These are phyloP conservation scores for Syzygium oleosum DNA, from an alignment of 345 rosid genomes.

Conservation along the genomic window DNA sequence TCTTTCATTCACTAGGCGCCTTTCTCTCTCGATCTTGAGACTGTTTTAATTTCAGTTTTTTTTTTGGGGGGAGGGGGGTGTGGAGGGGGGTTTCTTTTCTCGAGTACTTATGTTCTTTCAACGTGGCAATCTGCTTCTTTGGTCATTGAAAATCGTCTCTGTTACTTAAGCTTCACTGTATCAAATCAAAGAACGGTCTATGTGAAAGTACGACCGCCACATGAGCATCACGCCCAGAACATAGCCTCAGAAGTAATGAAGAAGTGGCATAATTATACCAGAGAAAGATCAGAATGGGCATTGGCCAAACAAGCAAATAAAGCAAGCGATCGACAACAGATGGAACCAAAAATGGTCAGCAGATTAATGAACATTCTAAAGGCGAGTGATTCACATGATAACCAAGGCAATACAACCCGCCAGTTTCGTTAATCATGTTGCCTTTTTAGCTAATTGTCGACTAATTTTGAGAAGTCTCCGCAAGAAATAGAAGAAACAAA, in stretches of 20 bases:
- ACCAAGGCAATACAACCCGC: background rate
- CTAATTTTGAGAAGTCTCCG: too few species aligned
- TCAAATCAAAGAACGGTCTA: background rate
- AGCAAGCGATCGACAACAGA: background rate
- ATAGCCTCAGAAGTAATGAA: background rate
- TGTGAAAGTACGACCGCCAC: background rate
- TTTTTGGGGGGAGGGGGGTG: background rate
- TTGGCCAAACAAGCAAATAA: background rate
- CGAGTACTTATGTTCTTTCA: background rate
- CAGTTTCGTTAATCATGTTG: background rate
- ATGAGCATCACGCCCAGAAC: background rate
- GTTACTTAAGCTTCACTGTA: background rate
- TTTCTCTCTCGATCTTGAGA: background rate
- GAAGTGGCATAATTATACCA: background rate
- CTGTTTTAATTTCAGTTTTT: background rate
- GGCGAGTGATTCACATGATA: background rate
- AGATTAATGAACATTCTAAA: too few species aligned
- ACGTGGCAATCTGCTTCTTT: background rate
- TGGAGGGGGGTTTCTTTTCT: background rate
- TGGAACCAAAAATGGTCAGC: background rate
- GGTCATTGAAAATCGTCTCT: background rate
- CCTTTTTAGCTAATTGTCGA: background rate
- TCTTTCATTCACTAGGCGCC: background rate
- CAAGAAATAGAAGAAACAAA: too few species aligned
- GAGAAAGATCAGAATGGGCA: background rate